These are phyloP conservation scores for Microdochium nivale DNA, from an alignment of 2,329 filamentous ascomycete species.

Conservation along the genomic window DNA sequence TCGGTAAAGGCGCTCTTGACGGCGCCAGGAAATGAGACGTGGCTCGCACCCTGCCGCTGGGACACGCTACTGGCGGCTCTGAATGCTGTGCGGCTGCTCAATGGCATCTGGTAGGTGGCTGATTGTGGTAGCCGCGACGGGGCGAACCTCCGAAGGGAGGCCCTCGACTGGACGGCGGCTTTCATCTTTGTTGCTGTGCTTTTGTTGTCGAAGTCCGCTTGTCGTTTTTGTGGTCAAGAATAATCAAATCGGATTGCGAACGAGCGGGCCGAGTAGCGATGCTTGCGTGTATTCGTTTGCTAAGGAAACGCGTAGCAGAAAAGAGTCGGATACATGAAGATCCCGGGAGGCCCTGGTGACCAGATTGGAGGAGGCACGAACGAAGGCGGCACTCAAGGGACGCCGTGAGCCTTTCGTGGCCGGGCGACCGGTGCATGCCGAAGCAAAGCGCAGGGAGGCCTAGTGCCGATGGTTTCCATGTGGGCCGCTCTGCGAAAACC, in stretches of 20 bases:
- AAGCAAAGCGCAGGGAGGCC: not conserved
- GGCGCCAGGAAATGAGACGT: slow-evolving; percentile 81
- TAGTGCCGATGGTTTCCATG: not conserved
- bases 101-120: not conserved
- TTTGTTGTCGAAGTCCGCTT: not conserved
- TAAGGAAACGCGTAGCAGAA: too few species aligned
- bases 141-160: not conserved
- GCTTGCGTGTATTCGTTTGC: too few species aligned
- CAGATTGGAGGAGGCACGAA: not conserved
- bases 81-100: not conserved
- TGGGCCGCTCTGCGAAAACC: not conserved
- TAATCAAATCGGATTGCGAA: not conserved
- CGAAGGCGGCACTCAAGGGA: not conserved
- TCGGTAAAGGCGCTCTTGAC: slow-evolving; percentile 89
- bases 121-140: not conserved
- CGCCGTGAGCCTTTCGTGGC: not conserved
- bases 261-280: not conserved
- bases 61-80: slow-evolving; percentile 30
- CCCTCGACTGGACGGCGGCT: not conserved
- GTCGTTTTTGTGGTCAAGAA: not conserved
- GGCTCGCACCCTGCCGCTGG: slow-evolving; percentile 45
- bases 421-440: not conserved
- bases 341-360: not conserved
- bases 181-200: not conserved
- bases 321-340: too few species aligned